Evolutionary conservation across 352 stramenopile species (phyloP).

Genomic region (Pythium sp.): DNA sequence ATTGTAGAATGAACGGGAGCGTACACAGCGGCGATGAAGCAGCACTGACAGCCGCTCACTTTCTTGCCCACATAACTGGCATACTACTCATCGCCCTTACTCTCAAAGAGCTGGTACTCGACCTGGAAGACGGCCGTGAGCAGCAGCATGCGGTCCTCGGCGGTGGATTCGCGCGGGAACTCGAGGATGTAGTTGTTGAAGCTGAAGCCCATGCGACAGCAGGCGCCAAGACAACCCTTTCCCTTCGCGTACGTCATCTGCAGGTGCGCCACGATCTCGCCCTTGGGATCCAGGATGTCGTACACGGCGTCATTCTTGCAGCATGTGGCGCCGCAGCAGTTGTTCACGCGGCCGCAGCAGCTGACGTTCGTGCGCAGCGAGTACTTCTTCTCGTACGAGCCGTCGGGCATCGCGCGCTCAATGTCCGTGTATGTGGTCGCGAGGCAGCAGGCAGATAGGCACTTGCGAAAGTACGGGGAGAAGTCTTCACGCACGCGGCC

Average conservation of each 20-base stretch:
- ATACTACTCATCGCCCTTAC: conserved; percentile 13
- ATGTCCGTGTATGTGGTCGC: conserved; percentile 68
- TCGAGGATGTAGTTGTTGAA: conserved; percentile 65
- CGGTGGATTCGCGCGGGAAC: conserved; percentile 53
- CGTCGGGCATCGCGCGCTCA: conserved; percentile 46
- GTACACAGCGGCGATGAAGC: too few species aligned
- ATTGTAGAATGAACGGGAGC: too few species aligned
- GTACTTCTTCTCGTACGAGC: conserved; percentile 53
- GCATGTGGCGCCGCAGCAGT: conserved; percentile 65
- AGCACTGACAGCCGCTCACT: not conserved
- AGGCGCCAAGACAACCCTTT: conserved; percentile 22
- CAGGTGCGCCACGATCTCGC: conserved; percentile 45
- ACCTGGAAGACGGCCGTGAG: conserved; percentile 58
- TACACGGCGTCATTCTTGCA: conserved; percentile 64
- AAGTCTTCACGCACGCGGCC: conserved; percentile 56
- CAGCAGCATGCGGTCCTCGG: conserved; percentile 52
- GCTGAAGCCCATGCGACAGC: conserved; percentile 32
- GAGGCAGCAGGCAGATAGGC: conserved; percentile 40
- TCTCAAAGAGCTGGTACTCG: conserved; percentile 62
- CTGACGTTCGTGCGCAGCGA: conserved; percentile 46
- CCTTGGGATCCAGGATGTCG: conserved; percentile 59
- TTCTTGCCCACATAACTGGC: not conserved
- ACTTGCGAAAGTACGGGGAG: conserved; percentile 44
- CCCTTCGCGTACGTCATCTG: conserved; percentile 48
- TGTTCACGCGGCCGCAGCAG: conserved; percentile 65